Conservation (phyloP, 495 filamentous ascomycete species). For the Ramalina peruviana region DNA sequence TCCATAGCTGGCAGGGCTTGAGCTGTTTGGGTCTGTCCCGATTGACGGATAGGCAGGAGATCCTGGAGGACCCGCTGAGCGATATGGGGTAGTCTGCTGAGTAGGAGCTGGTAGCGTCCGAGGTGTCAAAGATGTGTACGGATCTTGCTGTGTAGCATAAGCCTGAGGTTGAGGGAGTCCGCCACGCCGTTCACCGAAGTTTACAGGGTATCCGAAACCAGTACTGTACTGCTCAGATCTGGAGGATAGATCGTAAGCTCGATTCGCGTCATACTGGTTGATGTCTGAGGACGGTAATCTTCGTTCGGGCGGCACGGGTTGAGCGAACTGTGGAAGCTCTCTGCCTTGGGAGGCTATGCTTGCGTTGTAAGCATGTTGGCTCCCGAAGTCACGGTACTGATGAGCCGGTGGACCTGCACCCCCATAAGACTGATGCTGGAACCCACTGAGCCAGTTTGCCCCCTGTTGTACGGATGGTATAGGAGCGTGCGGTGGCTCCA, state of each 20-base stretch:
- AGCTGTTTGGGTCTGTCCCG: no score
- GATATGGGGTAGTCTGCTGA: not conserved
- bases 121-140: not conserved
- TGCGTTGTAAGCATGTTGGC: conserved; percentile 1
- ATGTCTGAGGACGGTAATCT: not conserved
- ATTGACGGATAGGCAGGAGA: no score
- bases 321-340: conserved; percentile 5
- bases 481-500: no score
- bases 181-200: not conserved
- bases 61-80: no score
- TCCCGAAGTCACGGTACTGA: conserved; percentile 2
- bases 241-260: not conserved
- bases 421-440: conserved; percentile 3
- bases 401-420: conserved; percentile 2
- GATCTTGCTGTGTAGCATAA: conserved; percentile 3
- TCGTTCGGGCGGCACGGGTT: conserved; percentile 9
- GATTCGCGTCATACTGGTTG: conserved; percentile 1
- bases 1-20: no score
- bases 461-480: no score
- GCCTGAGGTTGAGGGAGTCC: not conserved
- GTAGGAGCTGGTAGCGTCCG: conserved; percentile 7
- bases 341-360: not conserved
- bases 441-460: not conserved
- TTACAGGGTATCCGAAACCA: not conserved
- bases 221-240: conserved; percentile 5